A percentile compares a stretch with the other conserved stretches of the same genome.
Conservation (phyloP, 768 basidiomycete genomes). For the Ephemerocybe angulata region DNA sequence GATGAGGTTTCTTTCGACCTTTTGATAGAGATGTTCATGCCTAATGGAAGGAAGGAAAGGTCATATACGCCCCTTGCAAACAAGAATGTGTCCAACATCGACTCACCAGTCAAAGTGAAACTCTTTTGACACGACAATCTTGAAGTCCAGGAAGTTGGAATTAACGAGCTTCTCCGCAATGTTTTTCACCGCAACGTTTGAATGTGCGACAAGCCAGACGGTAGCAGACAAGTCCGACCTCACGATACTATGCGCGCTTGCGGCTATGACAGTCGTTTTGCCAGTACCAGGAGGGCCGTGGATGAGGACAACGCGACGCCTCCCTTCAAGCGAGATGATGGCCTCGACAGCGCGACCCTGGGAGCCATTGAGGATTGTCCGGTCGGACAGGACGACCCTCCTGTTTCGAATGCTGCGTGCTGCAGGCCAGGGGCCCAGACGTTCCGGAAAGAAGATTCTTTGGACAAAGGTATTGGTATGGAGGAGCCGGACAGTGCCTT, state of each 20-base stretch:
- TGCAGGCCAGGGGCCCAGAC: conserved; percentile 12
- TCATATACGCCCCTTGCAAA: neutral
- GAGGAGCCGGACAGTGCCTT: conserved; percentile 22
- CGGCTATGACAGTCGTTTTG: conserved; percentile 61
- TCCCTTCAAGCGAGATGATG: conserved; percentile 31
- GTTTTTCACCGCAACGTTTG: conserved; percentile 78
- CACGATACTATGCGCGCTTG: conserved; percentile 37
- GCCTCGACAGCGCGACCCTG: conserved; percentile 30
- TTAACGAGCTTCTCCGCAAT: conserved; percentile 67
- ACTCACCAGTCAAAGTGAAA: conserved; percentile 64
- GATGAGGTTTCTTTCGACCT: conserved; percentile 47
- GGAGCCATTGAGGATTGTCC: conserved; percentile 31
- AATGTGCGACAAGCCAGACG: conserved; percentile 69
- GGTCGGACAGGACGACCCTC: neutral
- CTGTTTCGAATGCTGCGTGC: neutral
- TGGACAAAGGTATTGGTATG: conserved; percentile 32
- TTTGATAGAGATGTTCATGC: conserved; percentile 69
- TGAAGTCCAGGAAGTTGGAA: conserved; percentile 47
- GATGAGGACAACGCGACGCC: conserved; percentile 29
- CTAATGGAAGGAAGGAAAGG: too few relatives aligned
- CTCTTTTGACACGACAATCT: conserved; percentile 57
- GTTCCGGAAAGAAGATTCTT: conserved; percentile 29
- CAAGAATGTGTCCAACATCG: neutral
- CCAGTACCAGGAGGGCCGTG: conserved; percentile 63
- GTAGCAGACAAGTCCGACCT: conserved; percentile 23